phyloP scores from a whole-genome alignment of 2,329 filamentous ascomycete genomes.

The Teratosphaeria zuluensis region DNA sequence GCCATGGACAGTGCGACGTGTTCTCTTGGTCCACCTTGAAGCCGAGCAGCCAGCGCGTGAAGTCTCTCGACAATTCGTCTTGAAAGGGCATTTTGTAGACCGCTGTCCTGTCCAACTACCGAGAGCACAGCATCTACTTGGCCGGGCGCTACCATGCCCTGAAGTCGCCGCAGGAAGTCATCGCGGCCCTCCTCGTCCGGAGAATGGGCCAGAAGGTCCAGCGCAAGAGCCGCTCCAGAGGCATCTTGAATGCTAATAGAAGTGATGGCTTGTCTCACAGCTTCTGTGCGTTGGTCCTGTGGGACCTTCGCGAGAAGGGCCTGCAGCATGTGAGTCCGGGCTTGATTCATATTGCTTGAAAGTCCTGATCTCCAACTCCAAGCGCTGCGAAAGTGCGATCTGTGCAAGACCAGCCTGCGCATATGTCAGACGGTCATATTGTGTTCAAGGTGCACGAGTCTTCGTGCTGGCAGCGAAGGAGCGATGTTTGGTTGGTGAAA shows the following conservation, averaged over 20 bases:
- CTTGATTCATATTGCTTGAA: neutral
- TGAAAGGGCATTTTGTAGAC: neutral
- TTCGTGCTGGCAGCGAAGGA: neutral
- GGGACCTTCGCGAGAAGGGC: conserved; percentile 14
- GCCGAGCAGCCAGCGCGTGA: neutral
- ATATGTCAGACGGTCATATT: neutral
- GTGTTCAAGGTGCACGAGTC: neutral
- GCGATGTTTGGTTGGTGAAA: no score
- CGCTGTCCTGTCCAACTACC: neutral
- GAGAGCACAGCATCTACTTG: neutral
- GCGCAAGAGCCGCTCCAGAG: neutral
- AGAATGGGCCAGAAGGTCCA: conserved; percentile 1
- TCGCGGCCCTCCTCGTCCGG: conserved; percentile 5
- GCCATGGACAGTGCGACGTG: neutral
- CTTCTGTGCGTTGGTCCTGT: conserved; percentile 8
- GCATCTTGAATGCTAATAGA: neutral
- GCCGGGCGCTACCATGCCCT: conserved; percentile 1
- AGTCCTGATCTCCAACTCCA: neutral
- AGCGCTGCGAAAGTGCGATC: neutral
- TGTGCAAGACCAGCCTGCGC: neutral
- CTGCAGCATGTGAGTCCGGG: neutral
- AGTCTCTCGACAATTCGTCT: neutral
- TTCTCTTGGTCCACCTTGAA: neutral
- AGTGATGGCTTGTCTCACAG: conserved; percentile 7
- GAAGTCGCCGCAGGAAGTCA: conserved; percentile 2